Conservation (phyloP, 139 green algal genomes). For the Volvox africanus region DNA sequence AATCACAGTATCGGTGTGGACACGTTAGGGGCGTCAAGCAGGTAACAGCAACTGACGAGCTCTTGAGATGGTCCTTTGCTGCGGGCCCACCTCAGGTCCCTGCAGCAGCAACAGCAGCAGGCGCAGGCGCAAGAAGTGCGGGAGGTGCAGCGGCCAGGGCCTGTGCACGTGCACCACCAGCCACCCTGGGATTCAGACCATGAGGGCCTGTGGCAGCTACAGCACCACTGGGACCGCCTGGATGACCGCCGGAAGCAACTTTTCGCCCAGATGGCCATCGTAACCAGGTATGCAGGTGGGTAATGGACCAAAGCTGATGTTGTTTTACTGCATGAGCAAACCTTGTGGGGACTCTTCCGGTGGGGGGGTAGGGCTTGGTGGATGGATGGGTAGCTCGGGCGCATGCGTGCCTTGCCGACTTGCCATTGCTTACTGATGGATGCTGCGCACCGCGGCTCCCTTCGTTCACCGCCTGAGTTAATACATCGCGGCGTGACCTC, state of each 20-base stretch:
- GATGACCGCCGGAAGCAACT: conserved; percentile 58
- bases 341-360: too few relatives aligned
- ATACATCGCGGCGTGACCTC: neutral
- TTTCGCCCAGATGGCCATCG: conserved; percentile 79
- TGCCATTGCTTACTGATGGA: too few relatives aligned
- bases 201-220: conserved; percentile 34
- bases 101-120: conserved; percentile 4
- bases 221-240: conserved; percentile 74
- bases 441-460: too few relatives aligned
- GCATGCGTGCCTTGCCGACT: neutral
- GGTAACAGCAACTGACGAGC: too few relatives aligned
- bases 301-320: too few relatives aligned
- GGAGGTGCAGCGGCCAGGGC: neutral
- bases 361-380: neutral
- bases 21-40: too few relatives aligned
- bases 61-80: neutral
- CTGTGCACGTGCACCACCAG: neutral
- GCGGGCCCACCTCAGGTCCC: neutral
- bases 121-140: neutral
- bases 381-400: neutral
- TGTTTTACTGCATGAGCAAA: neutral
- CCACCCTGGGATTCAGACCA: neutral
- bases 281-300: conserved; percentile 64
- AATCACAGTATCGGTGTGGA: too few relatives aligned
- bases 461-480: too few relatives aligned